A percentile compares a stretch with the other conserved stretches of the same genome.
Evolutionary conservation across 345 rosid genomes (phyloP).

Genomic region (Firmiana major): DNA sequence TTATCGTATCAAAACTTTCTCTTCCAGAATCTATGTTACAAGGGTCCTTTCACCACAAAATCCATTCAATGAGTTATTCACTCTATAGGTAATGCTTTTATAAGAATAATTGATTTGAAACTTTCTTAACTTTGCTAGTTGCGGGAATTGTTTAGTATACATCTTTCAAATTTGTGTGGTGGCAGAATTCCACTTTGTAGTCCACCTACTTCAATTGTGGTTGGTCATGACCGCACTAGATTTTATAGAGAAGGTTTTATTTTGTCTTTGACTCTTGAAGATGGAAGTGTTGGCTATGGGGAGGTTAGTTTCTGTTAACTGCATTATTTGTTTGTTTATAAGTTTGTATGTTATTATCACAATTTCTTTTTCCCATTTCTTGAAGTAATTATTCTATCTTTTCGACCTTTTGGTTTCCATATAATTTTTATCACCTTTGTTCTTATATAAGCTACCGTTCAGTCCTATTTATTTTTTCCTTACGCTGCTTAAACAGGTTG

Average conservation of each 20-base stretch:
- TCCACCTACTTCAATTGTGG: slow-evolving; percentile 55
- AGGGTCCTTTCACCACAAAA: slow-evolving; percentile 35
- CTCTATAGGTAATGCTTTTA: slow-evolving; percentile 55
- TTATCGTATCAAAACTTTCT: slow-evolving; percentile 39
- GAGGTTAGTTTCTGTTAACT: slow-evolving; percentile 53
- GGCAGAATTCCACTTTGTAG: slow-evolving; percentile 68
- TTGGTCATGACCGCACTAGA: slow-evolving; percentile 25
- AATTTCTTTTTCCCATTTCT: not conserved
- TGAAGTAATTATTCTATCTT: slow-evolving; percentile 17
- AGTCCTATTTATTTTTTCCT: not conserved
- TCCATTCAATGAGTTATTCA: slow-evolving; percentile 56
- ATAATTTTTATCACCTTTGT: not conserved
- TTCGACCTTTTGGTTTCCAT: not conserved
- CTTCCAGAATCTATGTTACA: slow-evolving; percentile 29
- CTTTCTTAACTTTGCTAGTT: not conserved
- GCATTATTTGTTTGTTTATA: not conserved
- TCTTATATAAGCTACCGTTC: not conserved
- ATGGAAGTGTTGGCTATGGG: slow-evolving; percentile 78
- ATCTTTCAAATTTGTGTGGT: slow-evolving; percentile 18
- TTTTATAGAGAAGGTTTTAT: slow-evolving; percentile 74
- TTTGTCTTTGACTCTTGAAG: slow-evolving; percentile 72
- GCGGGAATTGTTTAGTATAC: not conserved
- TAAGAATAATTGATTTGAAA: not conserved
- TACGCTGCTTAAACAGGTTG: slow-evolving; percentile 57
- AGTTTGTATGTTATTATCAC: slow-evolving; percentile 2